phyloP scores from a whole-genome alignment of 2,329 filamentous ascomycete species.

The Diaporthe velutina region DNA sequence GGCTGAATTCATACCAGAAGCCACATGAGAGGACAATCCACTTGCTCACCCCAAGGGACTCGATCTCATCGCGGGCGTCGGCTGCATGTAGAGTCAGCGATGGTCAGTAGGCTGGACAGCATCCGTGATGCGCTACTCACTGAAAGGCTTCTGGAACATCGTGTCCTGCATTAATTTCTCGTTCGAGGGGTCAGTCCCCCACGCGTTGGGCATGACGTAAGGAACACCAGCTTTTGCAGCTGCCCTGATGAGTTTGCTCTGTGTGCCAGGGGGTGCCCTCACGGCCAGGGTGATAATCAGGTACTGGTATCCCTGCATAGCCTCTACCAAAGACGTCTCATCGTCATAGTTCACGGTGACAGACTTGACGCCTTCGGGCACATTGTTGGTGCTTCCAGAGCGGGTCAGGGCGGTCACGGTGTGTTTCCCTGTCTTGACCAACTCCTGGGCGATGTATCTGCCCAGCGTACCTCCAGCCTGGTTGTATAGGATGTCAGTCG shows the following conservation, averaged over 20 bases:
- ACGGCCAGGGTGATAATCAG: constrained; percentile 56
- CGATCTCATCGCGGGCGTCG: constrained; percentile 51
- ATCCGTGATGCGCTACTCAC: constrained; percentile 41
- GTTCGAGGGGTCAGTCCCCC: constrained; percentile 45
- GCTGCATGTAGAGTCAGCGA: neutral
- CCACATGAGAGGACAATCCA: constrained; percentile 55
- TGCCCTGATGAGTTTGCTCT: constrained; percentile 56
- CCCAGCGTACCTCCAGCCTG: constrained; percentile 45
- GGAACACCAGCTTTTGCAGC: constrained; percentile 57
- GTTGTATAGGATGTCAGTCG: neutral
- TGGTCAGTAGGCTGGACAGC: neutral
- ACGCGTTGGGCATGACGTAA: constrained; percentile 61
- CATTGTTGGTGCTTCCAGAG: constrained; percentile 52
- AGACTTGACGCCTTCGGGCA: constrained; percentile 55
- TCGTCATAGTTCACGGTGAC: constrained; percentile 62
- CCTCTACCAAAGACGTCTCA: constrained; percentile 45
- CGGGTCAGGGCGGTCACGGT: constrained; percentile 64
- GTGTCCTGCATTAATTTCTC: constrained; percentile 32
- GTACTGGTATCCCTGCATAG: constrained; percentile 50
- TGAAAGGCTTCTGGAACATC: constrained; percentile 12
- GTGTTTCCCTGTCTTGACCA: constrained; percentile 59
- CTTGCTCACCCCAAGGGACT: constrained; percentile 49
- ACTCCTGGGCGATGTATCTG: constrained; percentile 44
- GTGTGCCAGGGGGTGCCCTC: constrained; percentile 51
- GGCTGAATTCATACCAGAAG: constrained; percentile 67